Evolutionary conservation across 140 eudicot species (phyloP).

Genomic region (Senecio squalidus): DNA sequence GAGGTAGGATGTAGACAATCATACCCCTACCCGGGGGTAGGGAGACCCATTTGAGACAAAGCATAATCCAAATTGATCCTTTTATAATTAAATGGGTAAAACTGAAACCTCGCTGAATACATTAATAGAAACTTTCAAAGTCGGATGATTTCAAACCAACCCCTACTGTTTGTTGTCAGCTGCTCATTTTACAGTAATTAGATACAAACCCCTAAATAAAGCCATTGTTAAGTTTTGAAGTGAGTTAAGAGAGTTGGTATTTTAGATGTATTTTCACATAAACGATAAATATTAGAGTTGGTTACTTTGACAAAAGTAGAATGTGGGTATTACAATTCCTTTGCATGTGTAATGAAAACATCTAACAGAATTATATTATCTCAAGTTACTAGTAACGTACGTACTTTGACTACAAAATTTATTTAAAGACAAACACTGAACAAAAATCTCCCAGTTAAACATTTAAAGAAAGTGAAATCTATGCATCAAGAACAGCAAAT

Average conservation of each 20-base stretch:
- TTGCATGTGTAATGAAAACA: background rate
- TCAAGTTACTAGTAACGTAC: background rate
- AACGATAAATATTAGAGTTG: background rate
- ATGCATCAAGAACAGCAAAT: constrained; percentile 13
- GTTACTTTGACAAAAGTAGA: background rate
- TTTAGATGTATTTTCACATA: background rate
- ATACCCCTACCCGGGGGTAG: too few species aligned
- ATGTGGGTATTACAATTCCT: background rate
- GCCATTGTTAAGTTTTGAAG: background rate
- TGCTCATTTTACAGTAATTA: background rate
- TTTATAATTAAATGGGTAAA: too few species aligned
- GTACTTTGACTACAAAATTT: background rate
- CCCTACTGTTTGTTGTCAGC: background rate
- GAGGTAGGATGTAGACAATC: too few species aligned
- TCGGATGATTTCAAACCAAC: background rate
- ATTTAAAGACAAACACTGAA: background rate
- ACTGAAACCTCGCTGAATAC: background rate
- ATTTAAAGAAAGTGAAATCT: background rate
- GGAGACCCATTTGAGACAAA: too few species aligned
- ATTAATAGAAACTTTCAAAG: background rate
- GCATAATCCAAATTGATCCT: too few species aligned
- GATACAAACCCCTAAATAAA: background rate
- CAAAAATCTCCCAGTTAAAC: background rate
- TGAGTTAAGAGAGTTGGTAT: background rate
- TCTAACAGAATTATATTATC: background rate